Conservation (phyloP, 176 grass and related monocot genomes). For the Avena sativa region DNA sequence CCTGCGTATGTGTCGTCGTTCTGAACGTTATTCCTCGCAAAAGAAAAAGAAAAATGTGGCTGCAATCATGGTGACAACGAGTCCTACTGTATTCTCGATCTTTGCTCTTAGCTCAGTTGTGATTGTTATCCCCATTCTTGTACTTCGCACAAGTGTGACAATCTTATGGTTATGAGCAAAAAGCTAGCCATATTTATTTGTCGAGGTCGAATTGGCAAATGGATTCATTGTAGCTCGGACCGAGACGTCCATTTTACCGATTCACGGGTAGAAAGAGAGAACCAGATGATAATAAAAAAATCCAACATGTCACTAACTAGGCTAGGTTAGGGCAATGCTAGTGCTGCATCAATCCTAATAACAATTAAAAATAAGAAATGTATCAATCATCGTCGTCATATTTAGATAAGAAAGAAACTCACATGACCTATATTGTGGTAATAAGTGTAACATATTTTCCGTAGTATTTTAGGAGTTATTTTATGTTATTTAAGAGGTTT, state of each 20-base stretch:
- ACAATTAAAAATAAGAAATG: no score
- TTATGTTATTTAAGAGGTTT: neutral
- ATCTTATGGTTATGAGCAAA: neutral
- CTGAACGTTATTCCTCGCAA: no score
- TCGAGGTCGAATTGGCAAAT: constrained; percentile 32
- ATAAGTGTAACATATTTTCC: no score
- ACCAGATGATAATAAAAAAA: neutral
- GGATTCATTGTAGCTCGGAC: neutral
- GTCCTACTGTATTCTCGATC: neutral
- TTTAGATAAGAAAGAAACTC: no score
- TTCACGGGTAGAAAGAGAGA: neutral
- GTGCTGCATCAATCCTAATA: no score
- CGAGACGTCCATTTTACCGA: neutral
- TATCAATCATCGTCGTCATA: no score
- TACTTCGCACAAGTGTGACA: no score
- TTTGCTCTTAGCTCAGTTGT: neutral
- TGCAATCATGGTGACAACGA: neutral
- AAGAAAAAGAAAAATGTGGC: no score
- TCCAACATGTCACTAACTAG: neutral
- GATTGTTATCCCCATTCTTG: no score
- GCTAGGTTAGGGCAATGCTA: neutral
- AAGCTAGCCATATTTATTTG: constrained; percentile 18
- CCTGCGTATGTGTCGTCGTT: no score
- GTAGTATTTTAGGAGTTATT: neutral
- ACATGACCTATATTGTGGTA: no score